These are phyloP conservation scores for Violaceomyces palustris DNA, from an alignment of 1,284 basidiomycete species.

Conservation along the genomic window DNA sequence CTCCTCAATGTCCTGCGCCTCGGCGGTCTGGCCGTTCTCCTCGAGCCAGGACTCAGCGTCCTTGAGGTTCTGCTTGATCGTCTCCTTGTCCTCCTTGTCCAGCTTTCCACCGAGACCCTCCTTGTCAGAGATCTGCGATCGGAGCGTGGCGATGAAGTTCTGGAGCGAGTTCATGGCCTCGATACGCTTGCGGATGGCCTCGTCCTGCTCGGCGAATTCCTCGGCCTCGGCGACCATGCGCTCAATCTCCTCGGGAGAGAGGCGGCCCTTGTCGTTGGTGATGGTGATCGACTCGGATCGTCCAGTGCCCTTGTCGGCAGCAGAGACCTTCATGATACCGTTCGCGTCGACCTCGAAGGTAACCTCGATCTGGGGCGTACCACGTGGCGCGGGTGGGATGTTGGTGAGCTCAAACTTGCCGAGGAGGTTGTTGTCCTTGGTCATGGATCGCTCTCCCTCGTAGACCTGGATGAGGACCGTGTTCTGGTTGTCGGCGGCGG, in stretches of 20 bases:
- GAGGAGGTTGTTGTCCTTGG: conserved; percentile 96
- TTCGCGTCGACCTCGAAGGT: conserved; percentile 53
- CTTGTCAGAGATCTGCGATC: conserved; percentile 49
- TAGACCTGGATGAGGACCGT: conserved; percentile 68
- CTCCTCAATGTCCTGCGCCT: conserved; percentile 52
- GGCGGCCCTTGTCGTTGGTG: conserved; percentile 51
- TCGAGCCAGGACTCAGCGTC: conserved; percentile 51
- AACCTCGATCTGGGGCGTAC: conserved; percentile 60
- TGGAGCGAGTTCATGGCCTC: conserved; percentile 51
- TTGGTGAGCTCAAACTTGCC: conserved; percentile 91
- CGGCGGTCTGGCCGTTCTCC: conserved; percentile 48
- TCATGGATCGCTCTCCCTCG: conserved; percentile 89
- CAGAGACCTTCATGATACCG: conserved; percentile 52
- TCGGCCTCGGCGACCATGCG: conserved; percentile 52
- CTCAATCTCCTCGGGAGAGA: conserved; percentile 49
- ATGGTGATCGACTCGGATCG: conserved; percentile 51
- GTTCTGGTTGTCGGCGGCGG: conserved; percentile 52
- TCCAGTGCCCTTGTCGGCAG: conserved; percentile 52
- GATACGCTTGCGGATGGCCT: conserved; percentile 48
- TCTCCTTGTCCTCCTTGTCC: conserved; percentile 52
- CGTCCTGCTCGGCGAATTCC: conserved; percentile 52
- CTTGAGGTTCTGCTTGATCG: conserved; percentile 49
- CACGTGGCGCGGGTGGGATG: conserved; percentile 90
- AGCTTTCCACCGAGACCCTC: conserved; percentile 52
- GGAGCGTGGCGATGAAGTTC: conserved; percentile 51